Conservation (phyloP, 805 yeast genomes). For the Saccharomyces mikatae region DNA sequence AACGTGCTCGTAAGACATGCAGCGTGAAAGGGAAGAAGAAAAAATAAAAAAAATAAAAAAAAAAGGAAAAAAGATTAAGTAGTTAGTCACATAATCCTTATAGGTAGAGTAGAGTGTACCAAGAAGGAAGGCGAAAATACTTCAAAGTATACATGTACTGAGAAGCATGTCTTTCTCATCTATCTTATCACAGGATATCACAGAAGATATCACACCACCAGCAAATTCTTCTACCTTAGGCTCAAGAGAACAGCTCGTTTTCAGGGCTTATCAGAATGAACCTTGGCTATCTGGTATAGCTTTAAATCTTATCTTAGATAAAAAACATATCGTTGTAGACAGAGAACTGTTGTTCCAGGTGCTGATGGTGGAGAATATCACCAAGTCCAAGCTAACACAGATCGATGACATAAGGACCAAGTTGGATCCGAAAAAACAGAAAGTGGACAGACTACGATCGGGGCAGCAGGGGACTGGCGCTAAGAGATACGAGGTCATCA, state of each 20-base stretch:
- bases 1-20: neutral
- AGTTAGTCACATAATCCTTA: neutral
- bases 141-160: neutral
- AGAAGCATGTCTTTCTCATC: conserved; percentile 8
- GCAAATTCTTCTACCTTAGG: conserved; percentile 2
- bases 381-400: conserved; percentile 43
- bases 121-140: neutral
- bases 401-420: conserved; percentile 46
- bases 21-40: neutral
- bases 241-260: conserved; percentile 11
- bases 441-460: conserved; percentile 43
- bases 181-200: conserved; percentile 21
- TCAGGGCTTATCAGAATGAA: conserved; percentile 14
- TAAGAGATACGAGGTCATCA: conserved; percentile 31
- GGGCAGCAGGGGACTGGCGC: conserved; percentile 14
- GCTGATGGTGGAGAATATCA: conserved; percentile 45
- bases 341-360: conserved; percentile 44
- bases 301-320: conserved; percentile 7
- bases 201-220: conserved; percentile 8
- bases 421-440: conserved; percentile 51
- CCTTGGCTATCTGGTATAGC: conserved; percentile 12
- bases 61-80: neutral
- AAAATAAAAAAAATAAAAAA: neutral
- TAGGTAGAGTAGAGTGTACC: neutral
- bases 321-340: conserved; percentile 11